Evolutionary conservation across 306 rosid species (phyloP).

Genomic region (Dryas octopetala): DNA sequence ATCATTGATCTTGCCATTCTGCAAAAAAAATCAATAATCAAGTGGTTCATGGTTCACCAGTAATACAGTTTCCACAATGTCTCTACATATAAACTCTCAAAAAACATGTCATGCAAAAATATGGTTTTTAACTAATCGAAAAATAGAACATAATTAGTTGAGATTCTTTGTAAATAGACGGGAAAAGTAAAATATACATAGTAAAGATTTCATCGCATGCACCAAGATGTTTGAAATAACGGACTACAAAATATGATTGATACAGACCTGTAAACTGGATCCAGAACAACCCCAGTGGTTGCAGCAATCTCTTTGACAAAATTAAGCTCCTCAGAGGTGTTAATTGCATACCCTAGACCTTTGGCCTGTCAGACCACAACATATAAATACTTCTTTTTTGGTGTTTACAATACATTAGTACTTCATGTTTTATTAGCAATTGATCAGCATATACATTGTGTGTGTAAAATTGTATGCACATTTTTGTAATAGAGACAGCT

Average conservation of each 20-base stretch:
- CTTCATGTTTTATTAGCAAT: constrained; percentile 23
- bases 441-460: constrained; percentile 7
- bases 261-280: constrained; percentile 86
- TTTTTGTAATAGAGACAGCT: too few species aligned
- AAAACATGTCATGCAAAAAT: too few species aligned
- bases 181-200: too few species aligned
- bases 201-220: too few species aligned
- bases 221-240: neutral
- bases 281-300: constrained; percentile 84
- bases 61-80: too few species aligned
- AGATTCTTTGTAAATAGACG: too few species aligned
- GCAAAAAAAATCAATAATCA: neutral
- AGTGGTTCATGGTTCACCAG: too few species aligned
- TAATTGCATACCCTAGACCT: constrained; percentile 91
- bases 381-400: constrained; percentile 12
- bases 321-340: constrained; percentile 77
- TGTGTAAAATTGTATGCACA: neutral
- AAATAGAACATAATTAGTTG: too few species aligned
- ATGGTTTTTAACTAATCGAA: too few species aligned
- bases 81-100: too few species aligned
- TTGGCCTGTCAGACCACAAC: constrained; percentile 58
- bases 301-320: constrained; percentile 72
- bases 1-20: constrained; percentile 6
- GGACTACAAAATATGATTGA: neutral
- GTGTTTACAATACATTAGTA: neutral